Evolutionary conservation across 1,284 basidiomycete genomes (phyloP), one percentile per base, ranked within the genome.

Genomic region (Gastroboletus turbinatus): DNA sequence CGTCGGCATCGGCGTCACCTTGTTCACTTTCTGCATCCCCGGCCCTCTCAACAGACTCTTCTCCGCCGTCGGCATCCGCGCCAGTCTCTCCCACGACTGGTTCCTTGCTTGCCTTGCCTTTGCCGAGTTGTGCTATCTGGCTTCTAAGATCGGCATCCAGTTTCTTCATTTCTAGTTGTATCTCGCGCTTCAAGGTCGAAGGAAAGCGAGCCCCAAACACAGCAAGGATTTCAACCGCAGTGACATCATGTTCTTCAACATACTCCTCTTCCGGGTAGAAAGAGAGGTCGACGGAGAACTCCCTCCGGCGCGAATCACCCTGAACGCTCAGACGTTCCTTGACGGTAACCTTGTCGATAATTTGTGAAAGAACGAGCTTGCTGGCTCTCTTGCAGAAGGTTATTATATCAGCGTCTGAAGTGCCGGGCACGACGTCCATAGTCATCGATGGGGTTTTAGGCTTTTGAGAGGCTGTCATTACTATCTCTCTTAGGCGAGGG

Each of bases 371-470:
- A 13, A 91, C 87, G 33, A 99, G 81, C 23, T 88, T 87, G 60
- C 88, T 93, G 30, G 94, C 93, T 61, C 87, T 83, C 75, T 98
- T 98, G 81, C 95, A 94, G 78, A 98, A 98, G 9, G 78, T 69
- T 57, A 85, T 83, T 53, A 93, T 78, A 59, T 90, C 83, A 39
- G 79, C 74, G 46, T 81, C 75, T 38, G 83, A 66, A 35, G 84
- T 78, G 30, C 76, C 82, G 2, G 68, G 68, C 33, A 83, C 80
- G 46, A 96, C 81, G 29, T 84, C 86, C 75, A 99, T 90, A 42
- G 82, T 88, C 97, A 99, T 99, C n/a, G 96, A 98, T 14, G 97
- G 97, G 3, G 96, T 99, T 74, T 96, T 96, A 56, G 96, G 97
- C 66, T 96, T 92, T 64, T 88, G 86, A 6, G 97, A 96, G 7